These are phyloP conservation scores for Phytophthora pluvialis DNA, from an alignment of 352 stramenopile species.

Conservation along the genomic window DNA sequence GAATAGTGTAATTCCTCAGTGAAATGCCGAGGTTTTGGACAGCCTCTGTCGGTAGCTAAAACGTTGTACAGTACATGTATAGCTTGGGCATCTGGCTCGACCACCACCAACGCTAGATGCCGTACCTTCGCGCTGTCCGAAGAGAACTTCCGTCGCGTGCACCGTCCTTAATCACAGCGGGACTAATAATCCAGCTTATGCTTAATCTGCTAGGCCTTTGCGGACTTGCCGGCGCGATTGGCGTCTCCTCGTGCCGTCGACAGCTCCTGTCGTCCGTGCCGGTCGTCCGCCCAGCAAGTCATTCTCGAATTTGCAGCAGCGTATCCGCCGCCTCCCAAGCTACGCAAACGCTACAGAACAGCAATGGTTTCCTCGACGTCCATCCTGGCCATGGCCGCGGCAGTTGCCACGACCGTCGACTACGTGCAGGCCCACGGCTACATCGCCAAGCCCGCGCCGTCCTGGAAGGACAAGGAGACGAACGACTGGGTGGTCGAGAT, in stretches of 20 bases:
- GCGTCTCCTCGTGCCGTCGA: background rate
- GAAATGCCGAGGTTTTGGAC: background rate
- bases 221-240: conserved; percentile 5
- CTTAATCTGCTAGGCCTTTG: conserved; percentile 16
- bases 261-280: background rate
- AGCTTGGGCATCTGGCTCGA: no score
- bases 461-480: conserved; percentile 29
- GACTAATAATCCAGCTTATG: conserved; percentile 1
- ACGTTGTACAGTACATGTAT: no score
- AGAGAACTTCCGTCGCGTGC: background rate
- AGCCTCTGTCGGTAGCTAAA: background rate
- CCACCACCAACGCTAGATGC: background rate
- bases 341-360: conserved; percentile 3
- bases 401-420: conserved; percentile 26
- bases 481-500: conserved; percentile 44
- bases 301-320: conserved; percentile 32
- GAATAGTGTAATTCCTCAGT: no score
- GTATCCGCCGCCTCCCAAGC: conserved; percentile 3
- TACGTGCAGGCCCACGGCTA: conserved; percentile 27
- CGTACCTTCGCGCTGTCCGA: conserved; percentile 15
- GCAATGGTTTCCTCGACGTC: conserved; percentile 28
- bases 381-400: conserved; percentile 22
- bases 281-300: background rate
- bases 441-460: conserved; percentile 20
- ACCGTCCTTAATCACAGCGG: background rate